phyloP scores from a whole-genome alignment of 306 rosid species.

The Oxytropis ochrocephala region DNA sequence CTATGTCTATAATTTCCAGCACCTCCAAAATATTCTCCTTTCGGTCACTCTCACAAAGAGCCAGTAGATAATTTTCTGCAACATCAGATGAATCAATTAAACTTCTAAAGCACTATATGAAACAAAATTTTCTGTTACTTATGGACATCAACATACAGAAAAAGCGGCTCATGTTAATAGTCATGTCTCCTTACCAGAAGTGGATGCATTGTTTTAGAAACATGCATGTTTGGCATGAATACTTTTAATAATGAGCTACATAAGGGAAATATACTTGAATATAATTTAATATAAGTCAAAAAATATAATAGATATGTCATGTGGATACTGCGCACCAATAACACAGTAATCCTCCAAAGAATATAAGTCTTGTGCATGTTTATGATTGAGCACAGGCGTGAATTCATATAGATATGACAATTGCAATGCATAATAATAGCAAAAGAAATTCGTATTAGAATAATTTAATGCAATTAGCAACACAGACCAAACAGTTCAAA shows the following conservation, averaged over 20 bases:
- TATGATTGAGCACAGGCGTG: slow-evolving; percentile 4
- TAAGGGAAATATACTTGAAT: slow-evolving; percentile 1
- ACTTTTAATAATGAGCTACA: slow-evolving; percentile 10
- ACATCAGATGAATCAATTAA: slow-evolving; percentile 24
- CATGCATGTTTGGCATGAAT: slow-evolving; percentile 11
- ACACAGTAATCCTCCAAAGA: too few relatives aligned
- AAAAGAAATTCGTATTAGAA: not conserved
- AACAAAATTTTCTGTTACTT: slow-evolving; percentile 6
- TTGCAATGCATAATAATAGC: not conserved
- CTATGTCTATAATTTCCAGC: slow-evolving; percentile 51
- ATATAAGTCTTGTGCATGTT: too few relatives aligned
- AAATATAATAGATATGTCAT: too few relatives aligned
- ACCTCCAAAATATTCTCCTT: slow-evolving; percentile 54
- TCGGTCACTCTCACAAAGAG: slow-evolving; percentile 71
- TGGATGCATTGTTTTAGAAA: slow-evolving; percentile 15
- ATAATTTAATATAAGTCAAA: too few relatives aligned
- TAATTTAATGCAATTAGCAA: slow-evolving; percentile 7
- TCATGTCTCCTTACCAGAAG: not conserved
- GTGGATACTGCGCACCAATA: too few relatives aligned
- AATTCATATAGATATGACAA: slow-evolving; percentile 2
- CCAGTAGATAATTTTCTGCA: slow-evolving; percentile 77
- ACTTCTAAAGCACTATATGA: slow-evolving; percentile 9
- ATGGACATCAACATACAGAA: not conserved
- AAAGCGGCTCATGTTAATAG: not conserved
- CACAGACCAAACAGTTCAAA: not conserved